phyloP scores from a whole-genome alignment of 805 yeast genomes.

The Saccharomycopsis synnaedendra region DNA sequence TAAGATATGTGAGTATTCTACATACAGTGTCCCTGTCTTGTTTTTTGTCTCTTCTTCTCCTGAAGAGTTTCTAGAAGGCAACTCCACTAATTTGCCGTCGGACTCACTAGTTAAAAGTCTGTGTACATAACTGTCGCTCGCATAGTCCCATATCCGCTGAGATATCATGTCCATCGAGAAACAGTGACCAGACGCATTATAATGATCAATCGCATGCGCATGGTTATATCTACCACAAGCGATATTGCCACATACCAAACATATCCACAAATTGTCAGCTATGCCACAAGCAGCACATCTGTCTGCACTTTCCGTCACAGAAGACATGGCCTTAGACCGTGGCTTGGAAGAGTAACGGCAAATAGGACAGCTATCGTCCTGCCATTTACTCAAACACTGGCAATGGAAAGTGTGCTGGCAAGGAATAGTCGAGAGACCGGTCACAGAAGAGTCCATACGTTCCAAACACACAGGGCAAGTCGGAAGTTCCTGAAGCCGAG shows the following conservation, averaged over 20 bases:
- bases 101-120: slow-evolving; percentile 71
- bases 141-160: slow-evolving; percentile 91
- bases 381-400: slow-evolving; percentile 79
- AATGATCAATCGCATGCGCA: slow-evolving; percentile 81
- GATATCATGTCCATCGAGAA: slow-evolving; percentile 81
- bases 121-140: slow-evolving; percentile 85
- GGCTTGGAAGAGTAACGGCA: slow-evolving; percentile 61
- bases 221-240: slow-evolving; percentile 85
- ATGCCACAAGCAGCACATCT: slow-evolving; percentile 49
- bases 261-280: slow-evolving; percentile 67
- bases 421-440: slow-evolving; percentile 79
- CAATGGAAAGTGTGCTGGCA: slow-evolving; percentile 94
- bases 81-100: slow-evolving; percentile 84
- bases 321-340: neutral
- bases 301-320: slow-evolving; percentile 11
- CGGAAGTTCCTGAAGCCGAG: slow-evolving; percentile 48
- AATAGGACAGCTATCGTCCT: slow-evolving; percentile 83
- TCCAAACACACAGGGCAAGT: slow-evolving; percentile 92
- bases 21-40: slow-evolving; percentile 45
- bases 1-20: slow-evolving; percentile 72
- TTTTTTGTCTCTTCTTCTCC: slow-evolving; percentile 20
- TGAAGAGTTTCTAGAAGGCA: slow-evolving; percentile 27
- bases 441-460: slow-evolving; percentile 66
- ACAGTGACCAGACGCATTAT: slow-evolving; percentile 66
- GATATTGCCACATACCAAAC: slow-evolving; percentile 82